Percentiles rank a stretch among this genome's conserved stretches.
Evolutionary conservation across 495 filamentous ascomycete genomes (phyloP).

Genomic region (Bathelium albidoporum): DNA sequence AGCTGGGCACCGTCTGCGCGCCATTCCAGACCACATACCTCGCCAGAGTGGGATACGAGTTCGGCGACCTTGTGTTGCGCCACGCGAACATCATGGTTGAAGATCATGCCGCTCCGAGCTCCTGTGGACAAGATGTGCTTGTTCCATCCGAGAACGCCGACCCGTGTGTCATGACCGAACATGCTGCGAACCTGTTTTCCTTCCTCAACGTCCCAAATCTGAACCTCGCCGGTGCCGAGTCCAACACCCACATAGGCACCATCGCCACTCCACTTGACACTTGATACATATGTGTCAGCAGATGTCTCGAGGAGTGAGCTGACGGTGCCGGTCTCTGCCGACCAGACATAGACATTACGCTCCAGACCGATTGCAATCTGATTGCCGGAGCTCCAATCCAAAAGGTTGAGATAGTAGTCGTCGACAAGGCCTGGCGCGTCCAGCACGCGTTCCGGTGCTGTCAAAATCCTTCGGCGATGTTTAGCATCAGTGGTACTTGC

Average conservation of each 20-base stretch:
- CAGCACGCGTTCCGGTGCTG: conserved; percentile 92
- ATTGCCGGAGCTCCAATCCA: conserved; percentile 96
- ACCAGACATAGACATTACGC: conserved; percentile 97
- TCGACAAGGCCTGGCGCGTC: conserved; percentile 93
- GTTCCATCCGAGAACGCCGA: conserved; percentile 97
- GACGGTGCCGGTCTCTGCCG: conserved; percentile 85
- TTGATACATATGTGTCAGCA: conserved; percentile 90
- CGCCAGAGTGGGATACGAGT: conserved; percentile 89
- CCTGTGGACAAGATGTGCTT: conserved; percentile 95
- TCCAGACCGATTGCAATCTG: conserved; percentile 97
- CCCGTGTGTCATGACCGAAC: conserved; percentile 92
- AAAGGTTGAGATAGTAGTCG: conserved; percentile 97
- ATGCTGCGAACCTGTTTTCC: conserved; percentile 92
- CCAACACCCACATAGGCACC: conserved; percentile 95
- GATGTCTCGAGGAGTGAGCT: conserved; percentile 74
- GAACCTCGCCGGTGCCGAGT: conserved; percentile 87
- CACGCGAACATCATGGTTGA: conserved; percentile 97
- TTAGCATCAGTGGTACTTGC: conserved; percentile 57
- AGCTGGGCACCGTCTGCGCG: conserved; percentile 90
- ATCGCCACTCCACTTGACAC: conserved; percentile 96
- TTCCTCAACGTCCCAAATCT: conserved; percentile 99
- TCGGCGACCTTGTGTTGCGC: conserved; percentile 96
- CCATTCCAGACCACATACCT: conserved; percentile 98
- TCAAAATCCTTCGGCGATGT: conserved; percentile 81
- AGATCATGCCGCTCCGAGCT: conserved; percentile 87